A percentile compares a stretch with the other conserved stretches of the same genome.
These are phyloP conservation scores for Endothia cerciana DNA, from an alignment of 2,329 filamentous ascomycete species.

Conservation along the genomic window DNA sequence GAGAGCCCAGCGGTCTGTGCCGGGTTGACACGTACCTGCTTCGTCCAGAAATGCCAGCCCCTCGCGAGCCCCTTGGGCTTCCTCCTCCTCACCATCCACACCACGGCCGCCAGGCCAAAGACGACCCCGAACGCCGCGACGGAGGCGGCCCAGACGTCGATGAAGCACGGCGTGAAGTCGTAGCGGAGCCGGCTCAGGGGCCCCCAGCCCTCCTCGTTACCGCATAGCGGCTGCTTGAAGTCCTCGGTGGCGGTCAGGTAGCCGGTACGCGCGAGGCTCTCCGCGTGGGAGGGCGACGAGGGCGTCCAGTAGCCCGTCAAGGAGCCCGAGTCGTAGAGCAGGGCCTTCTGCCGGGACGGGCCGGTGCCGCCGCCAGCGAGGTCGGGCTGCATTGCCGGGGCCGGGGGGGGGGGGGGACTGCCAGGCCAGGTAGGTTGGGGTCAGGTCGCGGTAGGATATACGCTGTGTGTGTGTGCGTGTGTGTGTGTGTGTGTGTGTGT, in stretches of 20 bases:
- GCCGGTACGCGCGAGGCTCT: slow-evolving; percentile 51
- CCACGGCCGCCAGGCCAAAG: slow-evolving; percentile 75
- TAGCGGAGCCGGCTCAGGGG: slow-evolving; percentile 84
- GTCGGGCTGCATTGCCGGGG: slow-evolving; percentile 27
- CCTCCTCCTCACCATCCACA: slow-evolving; percentile 75
- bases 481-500: background rate
- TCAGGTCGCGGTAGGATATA: background rate
- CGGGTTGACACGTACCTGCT: slow-evolving; percentile 80
- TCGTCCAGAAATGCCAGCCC: slow-evolving; percentile 91
- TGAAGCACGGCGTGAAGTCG: slow-evolving; percentile 96
- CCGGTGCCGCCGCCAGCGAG: slow-evolving; percentile 21
- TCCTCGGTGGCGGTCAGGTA: slow-evolving; percentile 61
- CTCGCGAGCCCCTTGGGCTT: slow-evolving; percentile 69
- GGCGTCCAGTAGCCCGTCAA: slow-evolving; percentile 58
- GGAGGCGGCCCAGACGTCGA: slow-evolving; percentile 83
- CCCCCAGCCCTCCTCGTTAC: slow-evolving; percentile 93
- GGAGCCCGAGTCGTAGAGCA: slow-evolving; percentile 57
- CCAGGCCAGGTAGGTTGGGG: background rate
- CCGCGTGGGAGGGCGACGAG: slow-evolving; percentile 40
- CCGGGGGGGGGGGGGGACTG: background rate
- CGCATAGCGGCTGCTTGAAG: slow-evolving; percentile 75
- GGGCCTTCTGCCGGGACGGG: slow-evolving; percentile 26
- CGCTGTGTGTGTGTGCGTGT: background rate
- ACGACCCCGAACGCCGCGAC: slow-evolving; percentile 82
- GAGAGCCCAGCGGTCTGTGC: too few species aligned